Percentiles rank a stretch among this genome's conserved stretches.
Evolutionary conservation across 1,284 basidiomycete genomes (phyloP).

Genomic region (Blastosporella zonata): DNA sequence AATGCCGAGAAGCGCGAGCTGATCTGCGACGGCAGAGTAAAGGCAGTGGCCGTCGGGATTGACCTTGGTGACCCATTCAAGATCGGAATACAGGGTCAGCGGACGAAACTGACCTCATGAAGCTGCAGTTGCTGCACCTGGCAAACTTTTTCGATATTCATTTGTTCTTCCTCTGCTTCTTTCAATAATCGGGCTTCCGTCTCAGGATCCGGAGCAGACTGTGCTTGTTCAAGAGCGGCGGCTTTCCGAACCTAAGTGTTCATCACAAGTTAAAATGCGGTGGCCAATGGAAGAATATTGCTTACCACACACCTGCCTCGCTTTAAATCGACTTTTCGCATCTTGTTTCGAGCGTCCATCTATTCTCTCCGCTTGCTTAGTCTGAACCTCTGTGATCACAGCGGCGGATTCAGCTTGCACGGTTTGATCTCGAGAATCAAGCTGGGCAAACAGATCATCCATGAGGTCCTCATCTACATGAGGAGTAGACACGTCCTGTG

Average conservation of each 20-base stretch:
- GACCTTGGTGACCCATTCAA: constrained; percentile 51
- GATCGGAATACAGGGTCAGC: not conserved
- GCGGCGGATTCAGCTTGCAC: constrained; percentile 49
- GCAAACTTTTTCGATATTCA: constrained; percentile 67
- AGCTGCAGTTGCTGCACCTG: constrained; percentile 66
- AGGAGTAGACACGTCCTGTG: constrained; percentile 29
- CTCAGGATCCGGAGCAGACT: constrained; percentile 57
- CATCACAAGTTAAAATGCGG: not conserved
- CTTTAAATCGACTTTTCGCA: constrained; percentile 71
- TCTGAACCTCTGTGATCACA: constrained; percentile 46
- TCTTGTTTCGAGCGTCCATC: constrained; percentile 54
- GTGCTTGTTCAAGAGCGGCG: constrained; percentile 61
- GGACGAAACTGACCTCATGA: constrained; percentile 54
- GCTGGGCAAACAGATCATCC: constrained; percentile 69
- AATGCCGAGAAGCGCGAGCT: constrained; percentile 65
- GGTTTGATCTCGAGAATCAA: constrained; percentile 57
- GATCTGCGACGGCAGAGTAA: constrained; percentile 91
- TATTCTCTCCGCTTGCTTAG: constrained; percentile 34
- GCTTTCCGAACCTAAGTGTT: constrained; percentile 69
- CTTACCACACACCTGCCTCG: constrained; percentile 62
- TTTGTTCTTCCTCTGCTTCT: constrained; percentile 72
- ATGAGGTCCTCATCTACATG: constrained; percentile 53
- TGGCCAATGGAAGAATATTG: not conserved
- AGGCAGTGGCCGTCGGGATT: constrained; percentile 95
- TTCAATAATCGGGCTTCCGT: constrained; percentile 63